Evolutionary conservation across 495 filamentous ascomycete species (phyloP).

Genomic region (Lindgomyces ingoldianus): DNA sequence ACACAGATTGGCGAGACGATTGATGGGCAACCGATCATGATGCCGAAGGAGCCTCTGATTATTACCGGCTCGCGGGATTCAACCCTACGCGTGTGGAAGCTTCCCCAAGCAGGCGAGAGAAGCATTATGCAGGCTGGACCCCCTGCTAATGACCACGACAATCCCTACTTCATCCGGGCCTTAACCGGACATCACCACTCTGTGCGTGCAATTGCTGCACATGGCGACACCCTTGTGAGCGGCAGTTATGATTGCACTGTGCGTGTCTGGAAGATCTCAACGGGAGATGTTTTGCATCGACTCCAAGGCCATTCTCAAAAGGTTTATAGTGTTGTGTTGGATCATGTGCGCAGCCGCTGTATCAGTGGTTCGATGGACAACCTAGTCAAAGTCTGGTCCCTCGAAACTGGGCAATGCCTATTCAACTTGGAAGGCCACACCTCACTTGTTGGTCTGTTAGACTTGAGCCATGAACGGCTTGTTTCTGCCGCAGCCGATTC

Average conservation of each 20-base stretch:
- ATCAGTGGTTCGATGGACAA: constrained; percentile 99
- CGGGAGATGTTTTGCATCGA: constrained; percentile 85
- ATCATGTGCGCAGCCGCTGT: constrained; percentile 88
- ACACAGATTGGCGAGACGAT: constrained; percentile 68
- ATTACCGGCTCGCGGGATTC: constrained; percentile 98
- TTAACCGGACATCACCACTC: constrained; percentile 88
- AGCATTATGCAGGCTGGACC: constrained; percentile 75
- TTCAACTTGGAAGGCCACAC: constrained; percentile 92
- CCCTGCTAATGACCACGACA: constrained; percentile 76
- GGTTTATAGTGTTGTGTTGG: constrained; percentile 96
- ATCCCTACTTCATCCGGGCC: constrained; percentile 89
- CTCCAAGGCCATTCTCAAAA: constrained; percentile 87
- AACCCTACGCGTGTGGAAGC: constrained; percentile 90
- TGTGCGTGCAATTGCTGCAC: constrained; percentile 95
- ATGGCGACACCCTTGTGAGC: constrained; percentile 95
- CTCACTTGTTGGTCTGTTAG: constrained; percentile 89
- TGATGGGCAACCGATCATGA: constrained; percentile 77
- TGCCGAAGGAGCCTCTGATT: constrained; percentile 90
- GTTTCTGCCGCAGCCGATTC: constrained; percentile 96
- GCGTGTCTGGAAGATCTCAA: constrained; percentile 96
- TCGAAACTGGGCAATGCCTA: constrained; percentile 81
- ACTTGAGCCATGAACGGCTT: constrained; percentile 81
- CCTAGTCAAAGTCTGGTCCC: constrained; percentile 94
- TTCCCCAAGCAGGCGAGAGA: constrained; percentile 76
- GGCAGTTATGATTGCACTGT: constrained; percentile 97